phyloP scores from a whole-genome alignment of 2,329 filamentous ascomycete species.

The Fusarium sp. region DNA sequence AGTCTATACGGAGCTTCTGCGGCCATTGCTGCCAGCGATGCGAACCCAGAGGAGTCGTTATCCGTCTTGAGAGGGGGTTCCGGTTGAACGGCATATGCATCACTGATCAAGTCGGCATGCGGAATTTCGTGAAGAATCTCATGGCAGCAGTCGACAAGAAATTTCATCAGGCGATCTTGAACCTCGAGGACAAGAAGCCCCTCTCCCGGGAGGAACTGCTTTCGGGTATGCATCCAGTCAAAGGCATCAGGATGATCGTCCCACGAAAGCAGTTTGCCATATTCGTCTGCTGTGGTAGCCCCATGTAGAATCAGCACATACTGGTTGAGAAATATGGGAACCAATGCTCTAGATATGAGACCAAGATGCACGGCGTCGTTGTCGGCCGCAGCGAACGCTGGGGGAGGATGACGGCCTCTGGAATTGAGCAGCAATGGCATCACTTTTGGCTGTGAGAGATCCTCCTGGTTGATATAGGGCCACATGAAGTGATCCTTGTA shows the following conservation, averaged over 20 bases:
- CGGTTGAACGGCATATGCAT: conserved; percentile 49
- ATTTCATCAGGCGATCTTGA: conserved; percentile 60
- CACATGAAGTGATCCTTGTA: conserved; percentile 57
- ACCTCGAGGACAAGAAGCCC: conserved; percentile 64
- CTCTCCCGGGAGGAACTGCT: conserved; percentile 57
- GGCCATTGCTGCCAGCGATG: conserved; percentile 55
- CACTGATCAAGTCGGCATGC: conserved; percentile 40
- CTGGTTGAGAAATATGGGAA: conserved; percentile 45
- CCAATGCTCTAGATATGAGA: conserved; percentile 36
- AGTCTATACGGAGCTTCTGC: conserved; percentile 65
- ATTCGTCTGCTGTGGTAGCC: conserved; percentile 42
- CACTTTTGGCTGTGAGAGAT: conserved; percentile 58
- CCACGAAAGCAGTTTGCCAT: conserved; percentile 52
- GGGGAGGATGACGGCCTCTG: conserved; percentile 60
- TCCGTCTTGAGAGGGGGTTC: conserved; percentile 51
- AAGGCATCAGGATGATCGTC: conserved; percentile 52
- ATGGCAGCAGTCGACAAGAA: conserved; percentile 62
- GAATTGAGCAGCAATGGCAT: conserved; percentile 66
- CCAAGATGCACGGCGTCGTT: conserved; percentile 49
- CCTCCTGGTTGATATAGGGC: conserved; percentile 70
- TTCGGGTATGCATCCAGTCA: conserved; percentile 49
- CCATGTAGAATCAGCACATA: conserved; percentile 53
- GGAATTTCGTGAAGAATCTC: conserved; percentile 64
- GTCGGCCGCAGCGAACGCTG: conserved; percentile 61
- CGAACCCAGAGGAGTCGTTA: conserved; percentile 48